These are phyloP conservation scores for Testicularia cyperi DNA, from an alignment of 1,284 basidiomycete species.

Conservation along the genomic window DNA sequence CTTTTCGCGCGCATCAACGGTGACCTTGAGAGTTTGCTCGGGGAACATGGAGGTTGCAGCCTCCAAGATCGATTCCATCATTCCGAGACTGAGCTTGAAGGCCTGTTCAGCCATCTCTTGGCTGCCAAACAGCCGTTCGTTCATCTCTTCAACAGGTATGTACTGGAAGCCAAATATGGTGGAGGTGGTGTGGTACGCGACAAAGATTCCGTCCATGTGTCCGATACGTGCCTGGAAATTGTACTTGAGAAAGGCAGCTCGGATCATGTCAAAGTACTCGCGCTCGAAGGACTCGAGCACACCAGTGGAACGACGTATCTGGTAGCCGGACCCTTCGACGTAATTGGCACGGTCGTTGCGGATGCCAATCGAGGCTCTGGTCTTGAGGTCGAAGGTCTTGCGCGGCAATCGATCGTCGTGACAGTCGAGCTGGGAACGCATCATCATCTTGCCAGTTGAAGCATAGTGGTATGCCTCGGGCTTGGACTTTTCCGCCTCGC, in stretches of 20 bases:
- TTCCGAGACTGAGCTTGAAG: slow-evolving; percentile 73
- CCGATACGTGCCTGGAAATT: slow-evolving; percentile 94
- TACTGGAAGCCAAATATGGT: slow-evolving; percentile 94
- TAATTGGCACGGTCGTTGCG: slow-evolving; percentile 84
- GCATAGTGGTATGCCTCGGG: slow-evolving; percentile 57
- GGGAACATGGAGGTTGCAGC: slow-evolving; percentile 71
- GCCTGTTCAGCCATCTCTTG: slow-evolving; percentile 70
- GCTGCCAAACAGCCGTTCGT: slow-evolving; percentile 74
- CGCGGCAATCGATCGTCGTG: slow-evolving; percentile 78
- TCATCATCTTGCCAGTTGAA: slow-evolving; percentile 75
- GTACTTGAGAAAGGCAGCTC: slow-evolving; percentile 93
- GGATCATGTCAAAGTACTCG: slow-evolving; percentile 71
- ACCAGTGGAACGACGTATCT: slow-evolving; percentile 50
- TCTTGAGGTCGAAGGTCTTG: slow-evolving; percentile 93
- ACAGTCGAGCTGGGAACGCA: slow-evolving; percentile 95
- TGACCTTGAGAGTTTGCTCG: slow-evolving; percentile 42
- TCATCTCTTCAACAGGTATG: slow-evolving; percentile 83
- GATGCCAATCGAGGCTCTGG: slow-evolving; percentile 80
- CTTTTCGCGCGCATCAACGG: slow-evolving; percentile 39
- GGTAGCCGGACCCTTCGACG: slow-evolving; percentile 62
- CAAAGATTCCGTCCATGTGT: slow-evolving; percentile 93
- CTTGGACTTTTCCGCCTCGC: slow-evolving; percentile 61
- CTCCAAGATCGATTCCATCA: slow-evolving; percentile 73
- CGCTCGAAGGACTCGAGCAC: slow-evolving; percentile 59
- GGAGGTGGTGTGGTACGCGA: slow-evolving; percentile 90